Percentiles rank a stretch among this genome's conserved stretches.
These are phyloP conservation scores for Shiraia sp. DNA, from an alignment of 2,329 filamentous ascomycete genomes.

Conservation along the genomic window DNA sequence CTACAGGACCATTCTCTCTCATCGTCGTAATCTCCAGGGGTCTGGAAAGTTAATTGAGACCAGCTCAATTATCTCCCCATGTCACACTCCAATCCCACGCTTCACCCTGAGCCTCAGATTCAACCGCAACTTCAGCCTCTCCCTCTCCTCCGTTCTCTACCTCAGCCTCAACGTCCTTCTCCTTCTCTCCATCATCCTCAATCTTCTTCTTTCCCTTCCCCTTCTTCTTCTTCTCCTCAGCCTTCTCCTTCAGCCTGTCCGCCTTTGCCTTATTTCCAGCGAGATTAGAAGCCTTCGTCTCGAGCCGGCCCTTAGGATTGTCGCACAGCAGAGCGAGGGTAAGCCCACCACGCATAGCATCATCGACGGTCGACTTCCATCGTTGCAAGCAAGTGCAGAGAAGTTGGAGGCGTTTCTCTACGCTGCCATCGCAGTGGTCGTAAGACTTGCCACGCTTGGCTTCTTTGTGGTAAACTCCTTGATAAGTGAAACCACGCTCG, in stretches of 20 bases:
- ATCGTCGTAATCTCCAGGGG: too few species aligned
- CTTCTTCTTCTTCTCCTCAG: slow-evolving; percentile 1
- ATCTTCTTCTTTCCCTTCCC: background rate
- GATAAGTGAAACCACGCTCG: slow-evolving; percentile 26
- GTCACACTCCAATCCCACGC: too few species aligned
- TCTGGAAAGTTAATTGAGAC: too few species aligned
- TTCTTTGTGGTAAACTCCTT: slow-evolving; percentile 27
- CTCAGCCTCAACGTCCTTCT: background rate
- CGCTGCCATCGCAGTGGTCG: slow-evolving; percentile 16
- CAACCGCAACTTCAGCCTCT: too few species aligned
- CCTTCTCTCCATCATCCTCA: background rate
- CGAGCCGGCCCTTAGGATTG: slow-evolving; percentile 24
- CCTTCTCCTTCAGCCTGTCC: slow-evolving; percentile 9
- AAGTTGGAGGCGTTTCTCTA: slow-evolving; percentile 23
- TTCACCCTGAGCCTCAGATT: too few species aligned
- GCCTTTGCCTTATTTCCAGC: slow-evolving; percentile 25
- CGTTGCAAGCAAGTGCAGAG: slow-evolving; percentile 25
- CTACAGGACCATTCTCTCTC: too few species aligned
- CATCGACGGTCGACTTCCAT: slow-evolving; percentile 31
- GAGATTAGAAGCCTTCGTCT: slow-evolving; percentile 30
- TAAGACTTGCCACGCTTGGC: slow-evolving; percentile 25
- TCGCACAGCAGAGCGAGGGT: slow-evolving; percentile 27
- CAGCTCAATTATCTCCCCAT: too few species aligned
- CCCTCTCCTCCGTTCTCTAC: background rate
- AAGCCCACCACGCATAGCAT: slow-evolving; percentile 30